Evolutionary conservation across 108 stramenopile genomes (phyloP).

Genomic region (Fistulifera pelliculosa): DNA sequence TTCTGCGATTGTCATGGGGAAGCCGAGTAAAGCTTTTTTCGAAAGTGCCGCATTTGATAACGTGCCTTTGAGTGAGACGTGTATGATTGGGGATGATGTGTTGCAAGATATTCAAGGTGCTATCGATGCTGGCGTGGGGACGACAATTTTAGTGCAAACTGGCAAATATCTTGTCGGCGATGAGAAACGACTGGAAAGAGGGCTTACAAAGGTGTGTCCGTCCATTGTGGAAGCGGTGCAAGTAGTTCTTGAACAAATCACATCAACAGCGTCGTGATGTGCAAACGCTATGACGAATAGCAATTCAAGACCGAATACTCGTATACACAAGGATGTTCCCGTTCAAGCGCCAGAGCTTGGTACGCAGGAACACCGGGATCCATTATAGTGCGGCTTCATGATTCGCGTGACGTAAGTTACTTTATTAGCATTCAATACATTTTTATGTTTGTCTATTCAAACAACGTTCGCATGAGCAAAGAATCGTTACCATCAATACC

Average conservation of each 20-base stretch:
- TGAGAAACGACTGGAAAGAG: conserved; percentile 24
- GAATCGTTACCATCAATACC: neutral
- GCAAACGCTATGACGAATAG: too few relatives aligned
- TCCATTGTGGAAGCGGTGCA: conserved; percentile 65
- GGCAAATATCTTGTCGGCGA: conserved; percentile 51
- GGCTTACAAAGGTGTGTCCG: conserved; percentile 23
- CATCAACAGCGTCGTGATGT: too few relatives aligned
- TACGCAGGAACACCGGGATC: too few relatives aligned
- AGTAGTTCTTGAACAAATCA: conserved; percentile 20
- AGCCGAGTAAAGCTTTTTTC: conserved; percentile 54
- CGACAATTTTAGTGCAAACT: conserved; percentile 50
- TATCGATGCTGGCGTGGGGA: conserved; percentile 34
- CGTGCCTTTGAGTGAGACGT: conserved; percentile 14
- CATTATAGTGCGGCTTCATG: too few relatives aligned
- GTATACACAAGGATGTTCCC: too few relatives aligned
- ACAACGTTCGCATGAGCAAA: neutral
- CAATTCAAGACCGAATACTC: too few relatives aligned
- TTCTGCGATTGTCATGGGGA: conserved; percentile 40
- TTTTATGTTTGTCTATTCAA: neutral
- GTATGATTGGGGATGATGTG: conserved; percentile 68
- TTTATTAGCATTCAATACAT: too few relatives aligned
- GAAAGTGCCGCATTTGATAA: conserved; percentile 23
- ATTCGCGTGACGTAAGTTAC: too few relatives aligned
- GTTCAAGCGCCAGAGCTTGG: too few relatives aligned
- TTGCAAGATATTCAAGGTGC: conserved; percentile 56